phyloP scores from a whole-genome alignment of 805 yeast species.

The Myxozyma neotropica region DNA sequence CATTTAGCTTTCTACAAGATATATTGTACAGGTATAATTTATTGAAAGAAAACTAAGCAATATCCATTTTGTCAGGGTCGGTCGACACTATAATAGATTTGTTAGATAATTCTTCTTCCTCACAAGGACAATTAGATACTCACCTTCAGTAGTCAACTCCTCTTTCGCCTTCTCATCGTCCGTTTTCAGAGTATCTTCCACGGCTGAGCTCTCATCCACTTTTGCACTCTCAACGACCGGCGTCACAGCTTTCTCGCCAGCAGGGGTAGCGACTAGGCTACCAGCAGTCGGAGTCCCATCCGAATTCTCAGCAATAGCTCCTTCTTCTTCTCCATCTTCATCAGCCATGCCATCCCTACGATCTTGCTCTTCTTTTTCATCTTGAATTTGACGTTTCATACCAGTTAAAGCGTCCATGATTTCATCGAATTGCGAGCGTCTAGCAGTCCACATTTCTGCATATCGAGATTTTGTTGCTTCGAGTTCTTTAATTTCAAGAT shows the following conservation, averaged over 20 bases:
- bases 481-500: slow-evolving; percentile 37
- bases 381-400: slow-evolving; percentile 31
- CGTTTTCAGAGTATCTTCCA: no score
- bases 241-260: background rate
- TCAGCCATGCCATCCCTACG: slow-evolving; percentile 24
- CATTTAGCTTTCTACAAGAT: no score
- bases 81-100: background rate
- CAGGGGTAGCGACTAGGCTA: background rate
- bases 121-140: background rate
- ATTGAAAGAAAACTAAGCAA: background rate
- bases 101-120: background rate
- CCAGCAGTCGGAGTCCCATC: background rate
- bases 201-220: background rate
- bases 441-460: slow-evolving; percentile 33
- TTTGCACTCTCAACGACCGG: background rate
- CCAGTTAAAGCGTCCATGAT: slow-evolving; percentile 34
- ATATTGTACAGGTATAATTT: no score
- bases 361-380: slow-evolving; percentile 33
- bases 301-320: background rate
- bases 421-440: slow-evolving; percentile 34
- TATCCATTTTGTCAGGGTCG: slow-evolving; percentile 5
- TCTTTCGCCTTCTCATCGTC: background rate
- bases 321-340: slow-evolving; percentile 28
- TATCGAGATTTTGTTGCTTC: slow-evolving; percentile 27
- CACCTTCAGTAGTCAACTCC: background rate